Percentiles rank a stretch among this genome's conserved stretches.
Evolutionary conservation across 257 asterid species (phyloP).

Genomic region (Jaltomata sinuosa): DNA sequence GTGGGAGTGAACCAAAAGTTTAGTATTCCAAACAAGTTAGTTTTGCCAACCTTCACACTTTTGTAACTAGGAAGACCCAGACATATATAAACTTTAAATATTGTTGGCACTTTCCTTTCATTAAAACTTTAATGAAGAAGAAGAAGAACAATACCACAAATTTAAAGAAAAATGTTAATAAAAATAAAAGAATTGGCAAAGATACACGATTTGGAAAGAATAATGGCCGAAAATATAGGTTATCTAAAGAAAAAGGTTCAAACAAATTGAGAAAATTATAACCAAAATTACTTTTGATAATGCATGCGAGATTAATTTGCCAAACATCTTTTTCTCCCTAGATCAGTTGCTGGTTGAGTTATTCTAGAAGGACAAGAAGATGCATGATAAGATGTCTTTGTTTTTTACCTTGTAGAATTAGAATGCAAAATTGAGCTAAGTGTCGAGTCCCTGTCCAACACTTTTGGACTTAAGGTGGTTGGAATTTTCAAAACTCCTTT

Average conservation of each 20-base stretch:
- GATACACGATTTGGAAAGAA: background rate
- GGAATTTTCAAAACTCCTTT: background rate
- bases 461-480: background rate
- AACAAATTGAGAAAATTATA: background rate
- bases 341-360: background rate
- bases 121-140: background rate
- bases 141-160: background rate
- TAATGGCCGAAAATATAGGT: background rate
- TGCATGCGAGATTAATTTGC: background rate
- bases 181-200: background rate
- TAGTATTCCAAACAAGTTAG: background rate
- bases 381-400: background rate
- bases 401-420: background rate
- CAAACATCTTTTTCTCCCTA: background rate
- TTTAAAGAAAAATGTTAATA: background rate
- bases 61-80: background rate
- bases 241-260: background rate
- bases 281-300: background rate
- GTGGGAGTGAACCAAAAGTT: background rate
- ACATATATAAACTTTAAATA: background rate
- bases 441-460: background rate
- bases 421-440: background rate
- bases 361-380: background rate
- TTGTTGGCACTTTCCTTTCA: background rate
- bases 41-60: background rate